Base-by-base conservation (phyloP, 176 grass and related monocot species). In the Eremochloa ophiuroides region DNA sequence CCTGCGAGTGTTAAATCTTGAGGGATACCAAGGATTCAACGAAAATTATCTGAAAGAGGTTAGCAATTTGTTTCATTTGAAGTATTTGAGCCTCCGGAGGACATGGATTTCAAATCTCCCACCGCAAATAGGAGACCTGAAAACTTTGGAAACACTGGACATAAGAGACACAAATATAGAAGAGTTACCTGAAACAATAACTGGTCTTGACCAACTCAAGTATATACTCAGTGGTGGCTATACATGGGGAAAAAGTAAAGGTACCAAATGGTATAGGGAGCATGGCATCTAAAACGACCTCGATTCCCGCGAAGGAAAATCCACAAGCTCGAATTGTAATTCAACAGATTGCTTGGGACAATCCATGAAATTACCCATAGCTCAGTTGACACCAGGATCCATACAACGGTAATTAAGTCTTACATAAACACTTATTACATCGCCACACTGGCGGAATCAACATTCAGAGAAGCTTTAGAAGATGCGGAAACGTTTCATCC, bases 81-180 rank as follows among this genome's bases (percentile, higher is more conserved):
- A 70, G 34, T 80, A 80, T 80, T 13, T 80, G 23, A 70, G 37
- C 65, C 65, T 80, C 22, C 31, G 78, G 27, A 56, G 65, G 14
- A 80, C 78, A 80, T 80, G 65, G 78, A 58, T 80, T 80, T 69
- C 65, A 14, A 70, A 15, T 25, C 66, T 81, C 5, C 65, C 78
- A 42, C 48, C 48, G 3, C 66, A 81, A 70, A 58, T 70, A 70
- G 66, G 65, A 81, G 66, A 81, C 23, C 47, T 81, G 48, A 23
- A 70, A 70, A 81, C 48, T 70, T 59, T 81, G 47, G 78, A 81
- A 70, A 56, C 78, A 70, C 39, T 81, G 30, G 78, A 70, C 10
- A 69, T 70, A 69, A 80, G 77, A 55, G 77, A 69, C 37, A 79
- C 77, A 67, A 79, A 79, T 38, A 79, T 79, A 67, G 63, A 80